Conservation (phyloP, 2,329 filamentous ascomycete species). For the Diaporthe destruens region DNA sequence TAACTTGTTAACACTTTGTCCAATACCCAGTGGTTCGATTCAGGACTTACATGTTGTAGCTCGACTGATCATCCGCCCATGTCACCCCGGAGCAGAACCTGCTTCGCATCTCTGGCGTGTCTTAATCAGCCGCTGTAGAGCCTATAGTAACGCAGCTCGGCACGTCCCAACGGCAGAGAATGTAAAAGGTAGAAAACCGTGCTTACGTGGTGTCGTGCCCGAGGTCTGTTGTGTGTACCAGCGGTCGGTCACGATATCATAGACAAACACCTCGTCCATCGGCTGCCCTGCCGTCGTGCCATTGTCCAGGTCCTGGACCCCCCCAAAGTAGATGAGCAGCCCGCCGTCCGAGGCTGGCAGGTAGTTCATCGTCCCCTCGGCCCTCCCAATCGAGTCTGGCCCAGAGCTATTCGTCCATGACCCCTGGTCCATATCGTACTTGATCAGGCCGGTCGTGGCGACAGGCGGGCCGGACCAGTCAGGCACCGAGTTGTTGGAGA, state of each 20-base stretch:
- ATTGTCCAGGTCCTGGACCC: conserved; percentile 63
- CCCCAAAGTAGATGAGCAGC: conserved; percentile 73
- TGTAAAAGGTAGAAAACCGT: neutral
- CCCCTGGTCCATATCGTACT: conserved; percentile 67
- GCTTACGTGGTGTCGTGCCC: conserved; percentile 61
- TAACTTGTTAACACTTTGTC: conserved; percentile 20
- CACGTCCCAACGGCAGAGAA: neutral
- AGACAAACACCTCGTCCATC: conserved; percentile 67
- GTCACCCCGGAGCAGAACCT: conserved; percentile 73
- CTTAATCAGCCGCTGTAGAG: neutral
- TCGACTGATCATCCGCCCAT: conserved; percentile 70
- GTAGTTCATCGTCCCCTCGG: conserved; percentile 71
- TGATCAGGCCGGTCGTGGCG: conserved; percentile 65
- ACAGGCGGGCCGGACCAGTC: conserved; percentile 63
- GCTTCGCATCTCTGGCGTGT: conserved; percentile 55
- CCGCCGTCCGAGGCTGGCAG: conserved; percentile 71
- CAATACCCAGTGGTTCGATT: conserved; percentile 34
- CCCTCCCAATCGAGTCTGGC: conserved; percentile 65
- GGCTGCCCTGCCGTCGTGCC: conserved; percentile 59
- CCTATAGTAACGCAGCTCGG: neutral
- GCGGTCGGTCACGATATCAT: conserved; percentile 69
- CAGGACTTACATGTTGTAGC: conserved; percentile 71
- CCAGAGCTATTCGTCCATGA: conserved; percentile 66
- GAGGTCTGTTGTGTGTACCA: conserved; percentile 72
- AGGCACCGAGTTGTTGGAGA: conserved; percentile 65